Evolutionary conservation across 768 basidiomycete genomes (phyloP).

Genomic region (Tubosaeta sp.): DNA sequence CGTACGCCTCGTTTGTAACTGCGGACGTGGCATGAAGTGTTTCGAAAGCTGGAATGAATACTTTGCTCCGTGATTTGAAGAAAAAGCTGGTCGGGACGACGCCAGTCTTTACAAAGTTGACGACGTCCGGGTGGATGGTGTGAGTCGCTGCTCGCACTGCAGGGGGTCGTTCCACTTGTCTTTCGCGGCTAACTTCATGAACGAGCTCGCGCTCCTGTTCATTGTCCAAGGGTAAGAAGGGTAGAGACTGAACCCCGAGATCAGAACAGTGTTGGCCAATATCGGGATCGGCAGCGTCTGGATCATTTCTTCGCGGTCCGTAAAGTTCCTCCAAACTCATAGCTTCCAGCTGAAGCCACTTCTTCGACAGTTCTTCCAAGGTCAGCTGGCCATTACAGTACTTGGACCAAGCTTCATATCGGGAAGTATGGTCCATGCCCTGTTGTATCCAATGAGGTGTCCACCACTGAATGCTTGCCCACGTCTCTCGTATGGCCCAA

Average conservation of each 20-base stretch:
- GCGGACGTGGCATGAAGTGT: constrained; percentile 7
- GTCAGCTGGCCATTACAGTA: constrained; percentile 10
- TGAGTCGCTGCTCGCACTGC: constrained; percentile 22
- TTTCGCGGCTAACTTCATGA: constrained; percentile 43
- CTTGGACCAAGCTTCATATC: constrained; percentile 19
- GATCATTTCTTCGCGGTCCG: constrained; percentile 2
- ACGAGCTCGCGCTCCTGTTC: constrained; percentile 49
- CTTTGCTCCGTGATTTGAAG: neutral
- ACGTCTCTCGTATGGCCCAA: constrained; percentile 46
- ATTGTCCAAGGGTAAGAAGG: constrained; percentile 5
- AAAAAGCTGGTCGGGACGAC: constrained; percentile 10
- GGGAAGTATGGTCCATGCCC: constrained; percentile 32
- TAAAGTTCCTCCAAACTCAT: constrained; percentile 36
- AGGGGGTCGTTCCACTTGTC: constrained; percentile 35
- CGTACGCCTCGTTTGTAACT: constrained; percentile 12
- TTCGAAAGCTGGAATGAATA: constrained; percentile 19
- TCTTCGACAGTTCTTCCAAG: neutral
- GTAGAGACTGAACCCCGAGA: constrained; percentile 3
- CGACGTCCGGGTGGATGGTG: constrained; percentile 17
- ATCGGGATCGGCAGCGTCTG: constrained; percentile 1
- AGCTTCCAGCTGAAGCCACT: constrained; percentile 41
- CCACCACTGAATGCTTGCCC: constrained; percentile 34
- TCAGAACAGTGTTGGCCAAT: constrained; percentile 4
- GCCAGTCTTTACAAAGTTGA: constrained; percentile 29
- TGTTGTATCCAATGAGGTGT: constrained; percentile 42